These are phyloP conservation scores for Ophidiomyces ophidiicola DNA, from an alignment of 2,329 filamentous ascomycete genomes.

Conservation along the genomic window DNA sequence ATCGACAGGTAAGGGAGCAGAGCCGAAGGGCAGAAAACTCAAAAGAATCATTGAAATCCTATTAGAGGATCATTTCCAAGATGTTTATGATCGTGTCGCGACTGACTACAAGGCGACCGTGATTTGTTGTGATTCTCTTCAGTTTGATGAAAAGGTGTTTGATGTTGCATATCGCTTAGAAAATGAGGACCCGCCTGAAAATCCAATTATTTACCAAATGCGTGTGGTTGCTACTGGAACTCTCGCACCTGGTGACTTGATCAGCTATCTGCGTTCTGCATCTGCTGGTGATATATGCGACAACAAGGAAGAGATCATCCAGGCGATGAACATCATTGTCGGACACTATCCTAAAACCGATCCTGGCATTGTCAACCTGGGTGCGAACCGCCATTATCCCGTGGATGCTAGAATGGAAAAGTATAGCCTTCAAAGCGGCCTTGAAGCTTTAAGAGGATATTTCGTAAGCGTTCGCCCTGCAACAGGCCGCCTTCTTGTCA, in stretches of 20 bases:
- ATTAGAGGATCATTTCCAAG: constrained; percentile 27
- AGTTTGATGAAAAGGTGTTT: constrained; percentile 17
- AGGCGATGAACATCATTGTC: constrained; percentile 48
- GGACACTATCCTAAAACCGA: constrained; percentile 37
- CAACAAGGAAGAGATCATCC: constrained; percentile 41
- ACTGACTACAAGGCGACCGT: constrained; percentile 32
- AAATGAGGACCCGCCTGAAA: constrained; percentile 25
- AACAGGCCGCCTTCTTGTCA: constrained; percentile 46
- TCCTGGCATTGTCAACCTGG: constrained; percentile 34
- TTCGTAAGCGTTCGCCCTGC: constrained; percentile 50
- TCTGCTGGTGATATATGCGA: constrained; percentile 28
- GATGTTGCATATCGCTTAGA: constrained; percentile 27
- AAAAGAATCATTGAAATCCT: constrained; percentile 39
- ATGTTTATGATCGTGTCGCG: constrained; percentile 23
- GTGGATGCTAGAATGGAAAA: constrained; percentile 25
- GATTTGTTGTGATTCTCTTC: constrained; percentile 24
- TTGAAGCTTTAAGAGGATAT: constrained; percentile 49
- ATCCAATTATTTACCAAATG: constrained; percentile 27
- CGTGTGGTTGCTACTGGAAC: constrained; percentile 25
- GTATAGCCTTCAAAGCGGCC: constrained; percentile 37
- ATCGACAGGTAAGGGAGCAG: constrained; percentile 19
- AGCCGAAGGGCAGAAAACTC: constrained; percentile 31
- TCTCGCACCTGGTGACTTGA: constrained; percentile 31
- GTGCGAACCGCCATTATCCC: constrained; percentile 43
- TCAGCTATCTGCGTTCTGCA: constrained; percentile 34